These are phyloP conservation scores for Grosmannia penicillata DNA, from an alignment of 2,329 filamentous ascomycete genomes.

Conservation along the genomic window DNA sequence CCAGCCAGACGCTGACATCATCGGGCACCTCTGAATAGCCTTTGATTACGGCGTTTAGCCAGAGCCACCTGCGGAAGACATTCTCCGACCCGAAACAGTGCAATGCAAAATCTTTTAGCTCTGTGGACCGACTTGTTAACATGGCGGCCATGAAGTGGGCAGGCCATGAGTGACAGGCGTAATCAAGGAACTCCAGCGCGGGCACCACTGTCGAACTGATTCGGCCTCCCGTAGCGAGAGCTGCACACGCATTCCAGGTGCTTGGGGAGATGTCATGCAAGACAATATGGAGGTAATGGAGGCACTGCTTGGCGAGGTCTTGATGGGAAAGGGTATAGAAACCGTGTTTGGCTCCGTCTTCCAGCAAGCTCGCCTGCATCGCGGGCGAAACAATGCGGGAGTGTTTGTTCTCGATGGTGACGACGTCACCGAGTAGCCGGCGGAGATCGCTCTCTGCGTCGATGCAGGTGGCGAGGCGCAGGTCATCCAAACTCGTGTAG, in stretches of 20 bases:
- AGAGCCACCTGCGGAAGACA: not conserved
- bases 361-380: not conserved
- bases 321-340: not conserved
- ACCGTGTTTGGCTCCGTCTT: too few relatives aligned
- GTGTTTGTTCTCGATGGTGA: not conserved
- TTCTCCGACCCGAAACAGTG: not conserved
- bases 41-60: not conserved
- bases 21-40: not conserved
- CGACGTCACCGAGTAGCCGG: not conserved
- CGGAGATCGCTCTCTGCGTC: not conserved
- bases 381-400: not conserved
- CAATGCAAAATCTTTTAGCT: not conserved
- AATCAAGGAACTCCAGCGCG: not conserved
- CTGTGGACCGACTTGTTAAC: not conserved
- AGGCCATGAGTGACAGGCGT: not conserved
- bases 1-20: not conserved
- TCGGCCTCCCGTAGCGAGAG: not conserved
- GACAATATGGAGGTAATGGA: not conserved
- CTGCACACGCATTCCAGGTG: not conserved
- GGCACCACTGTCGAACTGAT: not conserved
- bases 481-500: not conserved
- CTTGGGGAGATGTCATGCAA: not conserved
- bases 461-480: not conserved
- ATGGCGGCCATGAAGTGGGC: not conserved
- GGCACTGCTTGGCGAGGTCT: not conserved